Evolutionary conservation across 441 rosid genomes (phyloP), one percentile per base, ranked within the genome.

Genomic region (Corymbia calophylla): DNA sequence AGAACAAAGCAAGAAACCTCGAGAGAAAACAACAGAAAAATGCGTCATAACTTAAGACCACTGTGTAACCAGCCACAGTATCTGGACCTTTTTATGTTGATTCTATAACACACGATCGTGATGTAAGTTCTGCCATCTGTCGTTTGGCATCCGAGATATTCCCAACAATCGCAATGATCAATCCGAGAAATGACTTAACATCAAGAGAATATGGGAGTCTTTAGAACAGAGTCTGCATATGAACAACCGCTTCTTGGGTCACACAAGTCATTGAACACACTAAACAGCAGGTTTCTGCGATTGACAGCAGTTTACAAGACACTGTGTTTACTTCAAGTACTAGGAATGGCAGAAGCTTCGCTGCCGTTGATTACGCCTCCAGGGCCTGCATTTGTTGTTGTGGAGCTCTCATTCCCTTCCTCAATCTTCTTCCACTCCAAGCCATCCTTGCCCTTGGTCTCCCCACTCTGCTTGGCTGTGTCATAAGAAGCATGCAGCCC

Each of bases 401-500:
- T 23, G 68, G 53, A 8, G 66, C 80, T 47, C 53, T n/a, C 58
- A 9, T 48, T 48, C 73, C 97, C 95, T 91, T 94, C 96, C 80
- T 94, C 95, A 27, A 91, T 89, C 88, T 90, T 92, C 92, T 90
- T 94, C 91, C 91, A 91, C 39, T 73, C 88, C 88, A 62, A 35
- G 48, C 66, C 90, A 73, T 35, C 92, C 68, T 88, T 89, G 53
- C 66, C 62, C 11, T 73, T 88, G n/a, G 31, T 68, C 84, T 88
- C 91, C 31, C 89, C 90, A 2, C 90, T 80, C 29, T 90, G 95
- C 91, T 92, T 93, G 1, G 97, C 96, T 0, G 94, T 93, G 91
- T 95, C 98, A 54, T 96, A 97, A 0, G 97, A 93, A 2, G 98
- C 97, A 88, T 96, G 98, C 73, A 96, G 91, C 60, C 98, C 98